These are phyloP conservation scores for Ophiostoma triangulosporum DNA, from an alignment of 2,329 filamentous ascomycete species.

Conservation along the genomic window DNA sequence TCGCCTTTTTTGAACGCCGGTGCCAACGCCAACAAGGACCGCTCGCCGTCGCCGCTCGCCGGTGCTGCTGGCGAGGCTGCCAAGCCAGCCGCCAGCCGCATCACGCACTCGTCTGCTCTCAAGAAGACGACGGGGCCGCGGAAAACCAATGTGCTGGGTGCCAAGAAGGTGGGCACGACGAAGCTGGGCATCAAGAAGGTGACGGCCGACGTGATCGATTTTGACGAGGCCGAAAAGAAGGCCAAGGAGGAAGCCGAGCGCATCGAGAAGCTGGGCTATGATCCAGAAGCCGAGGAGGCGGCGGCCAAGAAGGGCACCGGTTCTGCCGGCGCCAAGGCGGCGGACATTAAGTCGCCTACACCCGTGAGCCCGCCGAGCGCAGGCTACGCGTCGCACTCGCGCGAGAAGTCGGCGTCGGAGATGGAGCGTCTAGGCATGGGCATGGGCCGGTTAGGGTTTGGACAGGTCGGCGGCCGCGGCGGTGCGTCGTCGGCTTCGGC, in stretches of 20 bases:
- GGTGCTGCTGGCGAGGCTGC: slow-evolving; percentile 34
- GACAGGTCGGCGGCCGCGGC: slow-evolving; percentile 56
- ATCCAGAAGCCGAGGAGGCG: slow-evolving; percentile 70
- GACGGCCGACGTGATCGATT: slow-evolving; percentile 68
- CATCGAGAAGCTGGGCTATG: slow-evolving; percentile 89
- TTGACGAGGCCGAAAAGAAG: slow-evolving; percentile 93
- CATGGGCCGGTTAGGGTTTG: slow-evolving; percentile 72
- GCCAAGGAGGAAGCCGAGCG: slow-evolving; percentile 95
- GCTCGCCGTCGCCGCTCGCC: slow-evolving; percentile 71
- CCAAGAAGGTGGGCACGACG: slow-evolving; percentile 51
- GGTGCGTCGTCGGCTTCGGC: slow-evolving; percentile 17
- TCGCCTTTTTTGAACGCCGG: slow-evolving; percentile 83
- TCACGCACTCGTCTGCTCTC: slow-evolving; percentile 67
- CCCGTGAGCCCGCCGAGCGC: slow-evolving; percentile 54
- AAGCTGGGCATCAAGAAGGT: slow-evolving; percentile 94
- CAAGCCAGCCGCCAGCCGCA: slow-evolving; percentile 52
- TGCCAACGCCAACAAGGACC: slow-evolving; percentile 56
- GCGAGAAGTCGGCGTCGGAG: slow-evolving; percentile 58
- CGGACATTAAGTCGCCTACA: slow-evolving; percentile 52
- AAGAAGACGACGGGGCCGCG: slow-evolving; percentile 64
- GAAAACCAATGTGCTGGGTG: slow-evolving; percentile 74
- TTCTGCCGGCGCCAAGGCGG: slow-evolving; percentile 18
- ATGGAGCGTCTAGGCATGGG: slow-evolving; percentile 86
- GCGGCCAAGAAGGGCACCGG: slow-evolving; percentile 26
- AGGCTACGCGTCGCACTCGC: slow-evolving; percentile 43